Conservation (phyloP, 2,329 filamentous ascomycete species). For the Fusarium odoratissimum region DNA sequence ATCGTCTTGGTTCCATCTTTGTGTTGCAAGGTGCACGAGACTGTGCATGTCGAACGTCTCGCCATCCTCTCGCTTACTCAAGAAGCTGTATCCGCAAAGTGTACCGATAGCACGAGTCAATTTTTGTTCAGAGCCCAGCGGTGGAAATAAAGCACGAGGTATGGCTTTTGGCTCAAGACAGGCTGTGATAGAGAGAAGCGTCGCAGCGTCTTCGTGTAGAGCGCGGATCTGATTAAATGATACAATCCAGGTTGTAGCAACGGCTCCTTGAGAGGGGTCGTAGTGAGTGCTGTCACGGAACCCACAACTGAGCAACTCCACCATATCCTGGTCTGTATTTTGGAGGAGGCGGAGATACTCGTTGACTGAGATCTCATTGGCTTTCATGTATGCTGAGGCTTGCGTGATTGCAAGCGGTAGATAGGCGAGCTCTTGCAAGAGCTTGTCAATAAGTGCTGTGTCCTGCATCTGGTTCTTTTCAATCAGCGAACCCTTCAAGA, state of each 20-base stretch:
- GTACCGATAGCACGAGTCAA: conserved; percentile 47
- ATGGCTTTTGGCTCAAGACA: conserved; percentile 55
- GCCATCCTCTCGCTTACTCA: conserved; percentile 39
- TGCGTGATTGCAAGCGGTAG: conserved; percentile 55
- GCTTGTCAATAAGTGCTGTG: not conserved
- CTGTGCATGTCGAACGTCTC: conserved; percentile 52
- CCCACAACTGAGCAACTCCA: conserved; percentile 27
- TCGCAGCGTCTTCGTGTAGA: conserved; percentile 42
- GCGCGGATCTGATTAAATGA: conserved; percentile 55
- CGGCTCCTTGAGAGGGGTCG: conserved; percentile 46
- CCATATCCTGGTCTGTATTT: conserved; percentile 46
- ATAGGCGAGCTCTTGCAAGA: conserved; percentile 47
- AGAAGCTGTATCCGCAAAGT: conserved; percentile 49
- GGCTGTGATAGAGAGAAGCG: conserved; percentile 53
- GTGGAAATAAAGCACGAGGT: conserved; percentile 50
- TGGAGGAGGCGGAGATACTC: conserved; percentile 52
- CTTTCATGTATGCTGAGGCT: conserved; percentile 55
- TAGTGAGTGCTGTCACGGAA: conserved; percentile 51
- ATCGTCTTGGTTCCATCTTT: conserved; percentile 39
- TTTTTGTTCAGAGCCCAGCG: conserved; percentile 1
- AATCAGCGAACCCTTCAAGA: conserved; percentile 39
- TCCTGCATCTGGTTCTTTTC: not conserved
- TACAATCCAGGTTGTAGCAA: conserved; percentile 55
- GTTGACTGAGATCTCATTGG: conserved; percentile 35
- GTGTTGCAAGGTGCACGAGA: conserved; percentile 50